Base-by-base conservation (phyloP, 2,329 filamentous ascomycete species). In the Alternaria incomplexa region DNA sequence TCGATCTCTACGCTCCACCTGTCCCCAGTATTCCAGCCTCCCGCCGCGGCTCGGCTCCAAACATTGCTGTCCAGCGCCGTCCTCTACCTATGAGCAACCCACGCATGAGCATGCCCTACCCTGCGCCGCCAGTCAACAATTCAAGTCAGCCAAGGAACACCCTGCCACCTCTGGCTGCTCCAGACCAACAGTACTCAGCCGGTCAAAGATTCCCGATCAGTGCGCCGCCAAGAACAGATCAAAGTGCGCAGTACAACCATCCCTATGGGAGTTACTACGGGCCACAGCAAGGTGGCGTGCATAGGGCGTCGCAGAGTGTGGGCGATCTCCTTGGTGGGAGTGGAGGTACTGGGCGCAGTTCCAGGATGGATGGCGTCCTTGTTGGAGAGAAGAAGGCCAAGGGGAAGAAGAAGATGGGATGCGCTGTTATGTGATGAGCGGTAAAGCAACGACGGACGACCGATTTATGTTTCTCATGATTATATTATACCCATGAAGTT, bases 41-140 rank as follows among this genome's bases (percentile, higher is more conserved):
- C 3, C 73, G 74, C 11, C 63, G 73, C 23, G 75, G 70, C n/a
- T 77, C 72, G 9, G 74, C 69, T 4, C 74, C 75, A 1, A 67
- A 67, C 20, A 58, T 67, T 12, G 50, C 51, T 3, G 54, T 63
- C 2, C 66, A 63, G 43, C 63, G 69, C 17, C 71, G 68, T 4
- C 67, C 64, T 2, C 53, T 64, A 22, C 52, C 56, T 1, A 17
- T 43, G 5, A 46, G 45, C 11, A 67, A 66, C 23, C 56, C 48
- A 8, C 23, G 67, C 2, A 59, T 58, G 17, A 70, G 59, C 25
- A 65, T 69, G 56, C 66, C 66, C 0, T 61, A 53, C 7, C 45
- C 20, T 13, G 44, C n/a, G 7, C 30, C 48, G 7, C 32, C 20
- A 30, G 48, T 32, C 45, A 12, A 13, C 15, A 48, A 8, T 5